Conservation (phyloP, 2,329 filamentous ascomycete species). For the Alternaria ventricosa region DNA sequence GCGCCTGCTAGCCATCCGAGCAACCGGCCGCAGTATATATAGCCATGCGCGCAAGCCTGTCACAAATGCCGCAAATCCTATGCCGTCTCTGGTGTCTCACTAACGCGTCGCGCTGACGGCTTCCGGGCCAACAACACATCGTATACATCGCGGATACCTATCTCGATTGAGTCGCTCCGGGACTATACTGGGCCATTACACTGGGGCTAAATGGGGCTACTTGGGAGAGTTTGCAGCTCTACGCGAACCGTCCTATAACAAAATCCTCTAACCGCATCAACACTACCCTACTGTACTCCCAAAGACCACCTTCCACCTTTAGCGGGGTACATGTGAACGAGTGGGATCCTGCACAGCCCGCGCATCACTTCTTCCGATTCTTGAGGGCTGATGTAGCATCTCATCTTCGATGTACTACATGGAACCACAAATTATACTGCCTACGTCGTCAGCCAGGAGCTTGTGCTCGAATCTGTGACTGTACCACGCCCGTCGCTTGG, state of each 20-base stretch:
- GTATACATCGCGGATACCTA: slow-evolving; percentile 9
- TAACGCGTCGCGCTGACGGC: neutral
- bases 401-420: neutral
- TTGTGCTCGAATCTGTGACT: slow-evolving; percentile 1
- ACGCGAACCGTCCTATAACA: slow-evolving; percentile 10
- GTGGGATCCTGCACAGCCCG: slow-evolving; percentile 3
- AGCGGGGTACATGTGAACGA: slow-evolving; percentile 9
- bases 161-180: slow-evolving; percentile 11
- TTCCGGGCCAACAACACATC: neutral
- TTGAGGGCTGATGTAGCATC: neutral
- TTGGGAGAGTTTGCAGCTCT: neutral
- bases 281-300: slow-evolving; percentile 13
- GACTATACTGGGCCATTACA: neutral
- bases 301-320: slow-evolving; percentile 15
- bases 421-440: neutral
- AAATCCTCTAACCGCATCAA: slow-evolving; percentile 13
- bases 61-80: slow-evolving; percentile 1
- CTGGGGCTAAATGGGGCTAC: neutral
- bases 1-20: neutral
- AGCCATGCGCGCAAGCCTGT: slow-evolving; percentile 1
- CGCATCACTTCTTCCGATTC: neutral
- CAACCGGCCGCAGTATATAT: neutral
- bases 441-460: neutral
- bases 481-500: neutral
- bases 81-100: neutral